A percentile compares a stretch with the other conserved stretches of the same genome.
phyloP scores from a whole-genome alignment of 306 rosid species.

The Vigna unguiculata region DNA sequence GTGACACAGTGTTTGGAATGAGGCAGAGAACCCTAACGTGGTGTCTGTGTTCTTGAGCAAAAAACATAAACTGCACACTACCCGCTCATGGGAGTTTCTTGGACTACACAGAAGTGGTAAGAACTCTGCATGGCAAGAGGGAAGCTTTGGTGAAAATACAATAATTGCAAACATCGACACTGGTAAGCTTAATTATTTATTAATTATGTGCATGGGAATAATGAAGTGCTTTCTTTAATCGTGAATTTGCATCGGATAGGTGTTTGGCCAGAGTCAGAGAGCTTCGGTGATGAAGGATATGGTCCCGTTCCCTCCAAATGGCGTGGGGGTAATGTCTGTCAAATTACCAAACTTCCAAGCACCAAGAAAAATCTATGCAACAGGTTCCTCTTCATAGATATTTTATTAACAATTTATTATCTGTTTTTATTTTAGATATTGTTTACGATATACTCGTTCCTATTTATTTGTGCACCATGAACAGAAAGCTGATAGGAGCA shows the following conservation, averaged over 20 bases:
- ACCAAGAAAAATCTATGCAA: constrained; percentile 32
- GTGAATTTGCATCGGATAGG: constrained; percentile 33
- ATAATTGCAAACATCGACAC: constrained; percentile 40
- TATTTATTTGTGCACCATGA: background rate
- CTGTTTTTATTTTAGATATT: too few relatives aligned
- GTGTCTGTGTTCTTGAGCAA: constrained; percentile 63
- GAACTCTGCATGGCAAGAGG: constrained; percentile 44
- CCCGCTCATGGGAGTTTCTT: constrained; percentile 69
- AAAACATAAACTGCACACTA: constrained; percentile 53
- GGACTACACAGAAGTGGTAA: constrained; percentile 25
- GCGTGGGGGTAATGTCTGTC: constrained; percentile 50
- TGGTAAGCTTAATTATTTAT: constrained; percentile 1
- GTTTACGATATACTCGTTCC: too few relatives aligned
- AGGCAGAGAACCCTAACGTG: constrained; percentile 46
- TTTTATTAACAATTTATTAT: too few relatives aligned
- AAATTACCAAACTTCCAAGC: background rate
- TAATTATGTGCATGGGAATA: too few relatives aligned
- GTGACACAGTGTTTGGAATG: background rate
- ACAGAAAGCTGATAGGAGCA: constrained; percentile 82
- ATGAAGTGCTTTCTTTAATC: too few relatives aligned
- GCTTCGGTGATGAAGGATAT: constrained; percentile 61
- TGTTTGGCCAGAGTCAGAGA: constrained; percentile 76
- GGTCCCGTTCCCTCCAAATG: constrained; percentile 70
- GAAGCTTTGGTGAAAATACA: constrained; percentile 45
- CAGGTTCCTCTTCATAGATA: background rate